Evolutionary conservation across 2,329 filamentous ascomycete species (phyloP).

Genomic region (Aureobasidium namibiae): DNA sequence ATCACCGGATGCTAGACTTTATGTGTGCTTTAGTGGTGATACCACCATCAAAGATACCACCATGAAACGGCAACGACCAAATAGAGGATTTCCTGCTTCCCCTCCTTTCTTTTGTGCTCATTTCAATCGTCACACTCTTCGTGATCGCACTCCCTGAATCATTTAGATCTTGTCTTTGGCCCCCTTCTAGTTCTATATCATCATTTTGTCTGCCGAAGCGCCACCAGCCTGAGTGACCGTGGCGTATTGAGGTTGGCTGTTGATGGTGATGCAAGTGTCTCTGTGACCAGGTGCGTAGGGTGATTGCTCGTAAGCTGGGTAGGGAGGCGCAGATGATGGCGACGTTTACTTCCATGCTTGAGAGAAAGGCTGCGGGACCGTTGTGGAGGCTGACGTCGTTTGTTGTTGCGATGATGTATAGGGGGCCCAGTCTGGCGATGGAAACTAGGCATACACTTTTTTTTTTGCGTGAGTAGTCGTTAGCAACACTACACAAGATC

Average conservation of each 20-base stretch:
- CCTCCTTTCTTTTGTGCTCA: neutral
- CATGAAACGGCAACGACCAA: neutral
- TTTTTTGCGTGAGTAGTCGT: neutral
- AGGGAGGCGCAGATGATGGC: slow-evolving; percentile 23
- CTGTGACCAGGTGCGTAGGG: slow-evolving; percentile 18
- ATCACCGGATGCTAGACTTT: neutral
- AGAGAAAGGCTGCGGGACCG: slow-evolving; percentile 21
- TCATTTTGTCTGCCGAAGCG: neutral
- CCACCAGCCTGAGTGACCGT: neutral
- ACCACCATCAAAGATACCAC: neutral
- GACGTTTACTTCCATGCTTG: slow-evolving; percentile 22
- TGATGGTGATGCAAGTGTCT: neutral
- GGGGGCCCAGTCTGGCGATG: slow-evolving; percentile 19
- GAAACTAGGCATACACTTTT: slow-evolving; percentile 19
- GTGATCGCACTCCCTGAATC: neutral
- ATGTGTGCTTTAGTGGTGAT: neutral
- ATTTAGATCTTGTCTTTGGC: neutral
- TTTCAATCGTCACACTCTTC: neutral
- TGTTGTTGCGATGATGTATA: slow-evolving; percentile 20
- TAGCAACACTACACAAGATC: too few species aligned
- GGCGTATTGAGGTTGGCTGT: neutral
- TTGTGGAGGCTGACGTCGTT: slow-evolving; percentile 21
- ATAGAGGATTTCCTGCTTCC: neutral
- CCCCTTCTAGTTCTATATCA: neutral
- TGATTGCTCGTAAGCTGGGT: slow-evolving; percentile 22